Percentiles rank a stretch among this genome's conserved stretches.
phyloP scores from a whole-genome alignment of 2,329 filamentous ascomycete genomes.

The Ophiostoma sp. region DNA sequence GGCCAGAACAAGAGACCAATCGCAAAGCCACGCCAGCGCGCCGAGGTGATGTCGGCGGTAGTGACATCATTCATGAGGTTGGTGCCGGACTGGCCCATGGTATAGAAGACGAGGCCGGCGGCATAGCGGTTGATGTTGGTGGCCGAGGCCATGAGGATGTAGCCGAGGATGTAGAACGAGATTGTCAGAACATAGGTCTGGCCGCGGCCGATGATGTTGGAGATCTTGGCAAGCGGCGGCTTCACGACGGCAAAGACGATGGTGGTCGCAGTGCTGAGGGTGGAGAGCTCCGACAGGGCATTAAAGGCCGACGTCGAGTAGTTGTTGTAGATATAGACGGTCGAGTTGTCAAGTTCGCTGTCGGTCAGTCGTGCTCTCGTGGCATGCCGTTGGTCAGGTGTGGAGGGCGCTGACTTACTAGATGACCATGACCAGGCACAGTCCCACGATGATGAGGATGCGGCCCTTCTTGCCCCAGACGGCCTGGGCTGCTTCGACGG shows the following conservation, averaged over 20 bases:
- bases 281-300: conserved; percentile 31
- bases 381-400: too few relatives aligned
- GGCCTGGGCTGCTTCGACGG: conserved; percentile 9
- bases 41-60: conserved; percentile 54
- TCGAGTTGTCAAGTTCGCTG: conserved; percentile 32
- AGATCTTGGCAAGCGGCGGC: conserved; percentile 56
- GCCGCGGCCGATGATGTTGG: conserved; percentile 53
- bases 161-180: conserved; percentile 49
- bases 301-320: conserved; percentile 34
- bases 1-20: conserved; percentile 47
- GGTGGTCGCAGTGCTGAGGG: conserved; percentile 32
- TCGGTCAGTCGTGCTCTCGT: not conserved
- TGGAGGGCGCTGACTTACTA: not conserved
- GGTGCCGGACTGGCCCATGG: conserved; percentile 53
- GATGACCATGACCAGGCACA: conserved; percentile 14
- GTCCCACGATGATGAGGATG: conserved; percentile 9
- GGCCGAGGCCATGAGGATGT: conserved; percentile 50
- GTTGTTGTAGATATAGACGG: conserved; percentile 31
- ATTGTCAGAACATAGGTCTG: conserved; percentile 53
- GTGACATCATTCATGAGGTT: conserved; percentile 59
- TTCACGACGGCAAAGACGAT: conserved; percentile 50
- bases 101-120: conserved; percentile 53
- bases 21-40: conserved; percentile 47
- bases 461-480: conserved; percentile 9
- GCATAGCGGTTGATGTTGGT: conserved; percentile 48